Evolutionary conservation across 75 land plant genomes (phyloP).

Genomic region (Chamaecyparis obtusa): DNA sequence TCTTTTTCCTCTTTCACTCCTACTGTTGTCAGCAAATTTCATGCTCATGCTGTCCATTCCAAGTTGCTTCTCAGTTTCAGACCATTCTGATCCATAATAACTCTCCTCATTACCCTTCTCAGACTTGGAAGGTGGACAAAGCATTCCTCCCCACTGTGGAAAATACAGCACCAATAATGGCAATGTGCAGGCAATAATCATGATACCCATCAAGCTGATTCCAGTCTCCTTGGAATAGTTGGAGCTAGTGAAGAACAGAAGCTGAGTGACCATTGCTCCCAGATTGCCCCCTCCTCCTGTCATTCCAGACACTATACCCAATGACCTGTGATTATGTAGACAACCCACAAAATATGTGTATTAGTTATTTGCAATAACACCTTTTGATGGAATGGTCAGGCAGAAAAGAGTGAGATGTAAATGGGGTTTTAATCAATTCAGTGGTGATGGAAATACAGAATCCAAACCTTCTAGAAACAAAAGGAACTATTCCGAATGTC

Average conservation of each 20-base stretch:
- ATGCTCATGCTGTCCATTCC: constrained; percentile 55
- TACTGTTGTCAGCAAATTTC: constrained; percentile 70
- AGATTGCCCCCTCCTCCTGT: constrained; percentile 78
- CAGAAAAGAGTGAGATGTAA: no score
- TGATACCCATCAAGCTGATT: constrained; percentile 56
- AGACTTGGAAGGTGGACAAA: constrained; percentile 50
- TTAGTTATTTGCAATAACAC: neutral
- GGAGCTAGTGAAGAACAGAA: constrained; percentile 59
- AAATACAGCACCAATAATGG: constrained; percentile 46
- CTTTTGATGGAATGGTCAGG: no score
- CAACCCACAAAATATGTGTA: neutral
- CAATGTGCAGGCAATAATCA: constrained; percentile 53
- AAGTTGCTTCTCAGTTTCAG: constrained; percentile 43
- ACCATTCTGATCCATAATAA: constrained; percentile 69
- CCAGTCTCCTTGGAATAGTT: constrained; percentile 47
- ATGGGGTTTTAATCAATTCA: neutral
- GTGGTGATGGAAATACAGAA: neutral
- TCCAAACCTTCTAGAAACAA: constrained; percentile 56
- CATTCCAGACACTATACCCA: constrained; percentile 74
- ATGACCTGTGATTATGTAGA: constrained; percentile 26
- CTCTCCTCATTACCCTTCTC: constrained; percentile 44
- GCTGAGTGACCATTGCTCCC: constrained; percentile 65
- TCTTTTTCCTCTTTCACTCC: constrained; percentile 55
- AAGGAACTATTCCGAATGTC: constrained; percentile 80
- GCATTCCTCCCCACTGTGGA: constrained; percentile 83